These are phyloP conservation scores for Cardiosporidium cionae DNA, from an alignment of 169 alveolate genomes.

Conservation along the genomic window DNA sequence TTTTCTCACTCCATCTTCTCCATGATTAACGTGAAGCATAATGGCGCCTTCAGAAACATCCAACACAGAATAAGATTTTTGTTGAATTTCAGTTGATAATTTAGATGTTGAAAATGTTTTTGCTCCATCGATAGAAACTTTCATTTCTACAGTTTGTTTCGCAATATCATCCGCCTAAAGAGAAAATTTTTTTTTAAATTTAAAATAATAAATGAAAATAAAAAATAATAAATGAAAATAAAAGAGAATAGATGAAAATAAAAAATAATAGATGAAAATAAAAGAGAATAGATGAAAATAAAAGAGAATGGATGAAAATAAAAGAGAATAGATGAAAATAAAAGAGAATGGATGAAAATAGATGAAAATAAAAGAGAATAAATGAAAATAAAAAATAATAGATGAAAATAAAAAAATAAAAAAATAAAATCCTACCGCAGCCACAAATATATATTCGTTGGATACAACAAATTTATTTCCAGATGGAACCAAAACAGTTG, in stretches of 20 bases:
- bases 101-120: slow-evolving; percentile 50
- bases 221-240: too few species aligned
- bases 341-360: too few species aligned
- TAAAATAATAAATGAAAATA: neutral
- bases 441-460: slow-evolving; percentile 87
- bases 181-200: neutral
- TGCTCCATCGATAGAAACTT: slow-evolving; percentile 74
- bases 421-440: too few species aligned
- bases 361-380: too few species aligned
- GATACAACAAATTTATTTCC: slow-evolving; percentile 89
- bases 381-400: too few species aligned
- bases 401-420: too few species aligned
- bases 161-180: slow-evolving; percentile 47
- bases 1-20: slow-evolving; percentile 63
- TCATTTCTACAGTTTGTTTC: slow-evolving; percentile 79
- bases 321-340: too few species aligned
- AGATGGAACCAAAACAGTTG: slow-evolving; percentile 59
- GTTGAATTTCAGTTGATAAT: slow-evolving; percentile 82
- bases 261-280: too few species aligned
- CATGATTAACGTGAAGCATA: slow-evolving; percentile 90
- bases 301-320: too few species aligned
- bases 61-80: slow-evolving; percentile 85
- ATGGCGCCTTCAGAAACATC: slow-evolving; percentile 94
- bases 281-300: too few species aligned
- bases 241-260: too few species aligned